Percentiles rank a stretch among this genome's conserved stretches.
Evolutionary conservation across 345 rosid genomes (phyloP).

Genomic region (Eutrema japonicum): DNA sequence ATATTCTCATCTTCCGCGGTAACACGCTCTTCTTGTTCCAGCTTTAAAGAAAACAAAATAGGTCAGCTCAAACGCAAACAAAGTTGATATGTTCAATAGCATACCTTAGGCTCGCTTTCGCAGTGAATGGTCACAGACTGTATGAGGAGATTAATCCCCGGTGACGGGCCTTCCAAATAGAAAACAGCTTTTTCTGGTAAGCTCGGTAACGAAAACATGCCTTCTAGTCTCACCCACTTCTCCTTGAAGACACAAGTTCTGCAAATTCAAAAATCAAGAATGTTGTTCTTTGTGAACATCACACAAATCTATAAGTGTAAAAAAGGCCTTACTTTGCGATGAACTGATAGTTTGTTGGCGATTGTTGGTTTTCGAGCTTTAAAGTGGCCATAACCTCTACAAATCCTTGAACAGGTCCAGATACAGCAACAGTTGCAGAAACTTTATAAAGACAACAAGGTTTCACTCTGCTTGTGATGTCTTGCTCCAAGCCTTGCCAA

Average conservation of each 20-base stretch:
- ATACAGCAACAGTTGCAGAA: conserved; percentile 72
- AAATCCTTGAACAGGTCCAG: conserved; percentile 63
- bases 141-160: conserved; percentile 74
- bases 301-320: conserved; percentile 4
- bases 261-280: conserved; percentile 46
- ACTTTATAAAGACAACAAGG: conserved; percentile 60
- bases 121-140: conserved; percentile 63
- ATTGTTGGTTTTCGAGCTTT: conserved; percentile 60
- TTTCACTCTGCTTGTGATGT: conserved; percentile 69
- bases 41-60: conserved; percentile 37
- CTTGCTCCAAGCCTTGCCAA: conserved; percentile 98
- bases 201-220: conserved; percentile 68
- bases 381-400: conserved; percentile 76
- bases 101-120: conserved; percentile 52
- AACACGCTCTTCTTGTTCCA: conserved; percentile 20
- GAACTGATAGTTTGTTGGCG: conserved; percentile 57
- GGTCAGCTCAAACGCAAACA: not conserved
- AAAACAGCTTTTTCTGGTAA: conserved; percentile 67
- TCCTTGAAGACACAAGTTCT: conserved; percentile 71
- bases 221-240: conserved; percentile 80
- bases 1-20: conserved; percentile 58
- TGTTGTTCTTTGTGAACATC: conserved; percentile 50
- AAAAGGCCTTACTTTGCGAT: conserved; percentile 67
- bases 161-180: conserved; percentile 88
- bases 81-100: not conserved